Evolutionary conservation across 768 basidiomycete species (phyloP), one percentile per base, ranked within the genome.

Genomic region (Trametes cinnabarina): DNA sequence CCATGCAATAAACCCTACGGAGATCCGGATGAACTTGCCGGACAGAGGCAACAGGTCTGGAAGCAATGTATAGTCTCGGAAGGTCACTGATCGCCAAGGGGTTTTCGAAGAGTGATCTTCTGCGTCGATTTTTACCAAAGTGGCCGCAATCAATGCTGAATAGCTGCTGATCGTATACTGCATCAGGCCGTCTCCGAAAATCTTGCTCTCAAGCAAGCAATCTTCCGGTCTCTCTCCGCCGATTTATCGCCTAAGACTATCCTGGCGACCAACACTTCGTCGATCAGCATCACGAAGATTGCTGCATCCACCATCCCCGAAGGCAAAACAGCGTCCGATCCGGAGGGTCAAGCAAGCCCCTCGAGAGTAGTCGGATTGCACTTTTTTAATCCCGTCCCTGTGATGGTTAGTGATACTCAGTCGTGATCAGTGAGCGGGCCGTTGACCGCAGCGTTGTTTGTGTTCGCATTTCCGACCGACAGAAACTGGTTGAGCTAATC

Each of bases 341-440:
- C 80, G 34, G 78, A 80, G 63, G 91, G 88, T 7, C 83, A 79
- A 70, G 74, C 73, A 59, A 82, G 77, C 56, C 82, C 94, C 3
- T 77, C 84, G 43, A 81, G 93, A 44, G 92, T 94, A 39, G 91
- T 97, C 49, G 94, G 87, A 12, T 76, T 96, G 40, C 94, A 96
- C 70, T 97, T 94, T 78, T 96, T 97, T 77, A 96, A 98, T 67
- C 95, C 95, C 4, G 95, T 97, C 4, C 95, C 95, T 3, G 90
- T 96, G 30, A 97, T 97, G 94, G 91, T 92, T 68, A 49, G 82
- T 47, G 10, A 7, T 37, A 42, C 10, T 42, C 3, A 23, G 4
- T 10, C 8, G 5, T 5, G 1, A 42, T 11, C 11, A 20, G 12
- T 42, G 20, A 1, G 20, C 19, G 12, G 11, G 9, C 7, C 26